phyloP scores from a whole-genome alignment of 2,329 filamentous ascomycete genomes.

The Aspergillus sp. region DNA sequence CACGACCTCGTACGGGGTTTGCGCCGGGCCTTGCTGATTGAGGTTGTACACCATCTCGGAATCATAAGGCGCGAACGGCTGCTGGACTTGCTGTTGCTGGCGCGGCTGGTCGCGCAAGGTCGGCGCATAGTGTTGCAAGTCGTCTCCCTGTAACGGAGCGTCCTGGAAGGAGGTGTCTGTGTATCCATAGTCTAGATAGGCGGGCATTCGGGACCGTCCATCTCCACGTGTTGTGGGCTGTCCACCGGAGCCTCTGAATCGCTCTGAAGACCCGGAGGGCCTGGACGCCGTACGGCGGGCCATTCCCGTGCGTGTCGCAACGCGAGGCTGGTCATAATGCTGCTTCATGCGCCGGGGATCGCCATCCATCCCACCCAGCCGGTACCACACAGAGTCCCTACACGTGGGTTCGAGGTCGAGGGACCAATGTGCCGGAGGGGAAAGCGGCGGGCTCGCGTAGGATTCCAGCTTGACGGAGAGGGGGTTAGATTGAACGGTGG shows the following conservation, averaged over 20 bases:
- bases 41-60: slow-evolving; percentile 78
- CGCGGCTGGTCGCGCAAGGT: slow-evolving; percentile 57
- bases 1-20: slow-evolving; percentile 69
- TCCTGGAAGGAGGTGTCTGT: slow-evolving; percentile 51
- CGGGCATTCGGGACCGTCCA: slow-evolving; percentile 34
- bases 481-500: neutral
- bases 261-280: slow-evolving; percentile 46
- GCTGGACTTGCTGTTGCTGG: slow-evolving; percentile 46
- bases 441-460: slow-evolving; percentile 60
- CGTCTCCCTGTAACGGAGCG: slow-evolving; percentile 46
- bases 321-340: slow-evolving; percentile 64
- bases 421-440: slow-evolving; percentile 63
- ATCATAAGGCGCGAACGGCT: slow-evolving; percentile 54
- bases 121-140: slow-evolving; percentile 63
- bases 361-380: slow-evolving; percentile 72
- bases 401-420: slow-evolving; percentile 55
- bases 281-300: slow-evolving; percentile 53
- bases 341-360: slow-evolving; percentile 70
- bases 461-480: slow-evolving; percentile 60
- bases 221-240: slow-evolving; percentile 34
- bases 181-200: slow-evolving; percentile 53
- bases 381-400: slow-evolving; percentile 52
- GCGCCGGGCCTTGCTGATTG: slow-evolving; percentile 58
- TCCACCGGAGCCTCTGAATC: slow-evolving; percentile 32
- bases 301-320: slow-evolving; percentile 47